Base-by-base conservation (phyloP, 2,329 filamentous ascomycete species). In the Monosporascus cannonballus region DNA sequence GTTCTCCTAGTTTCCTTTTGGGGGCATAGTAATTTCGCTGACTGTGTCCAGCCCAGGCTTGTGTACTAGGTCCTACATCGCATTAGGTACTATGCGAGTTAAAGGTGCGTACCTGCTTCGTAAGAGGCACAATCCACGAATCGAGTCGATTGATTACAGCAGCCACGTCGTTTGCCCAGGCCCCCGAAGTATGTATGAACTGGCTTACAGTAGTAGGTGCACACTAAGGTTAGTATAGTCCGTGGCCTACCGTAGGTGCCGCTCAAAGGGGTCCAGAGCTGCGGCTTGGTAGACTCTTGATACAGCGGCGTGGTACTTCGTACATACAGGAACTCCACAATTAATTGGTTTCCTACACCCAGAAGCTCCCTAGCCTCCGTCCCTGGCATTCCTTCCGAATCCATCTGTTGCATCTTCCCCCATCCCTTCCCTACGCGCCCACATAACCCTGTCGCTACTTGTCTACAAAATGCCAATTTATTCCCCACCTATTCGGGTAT, bases 381-480 rank as follows among this genome's bases (percentile, higher is more conserved):
- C 42, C 42, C 42, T 46, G 42, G n/a, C 42, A 46, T 46, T 46
- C 42, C 42, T 46, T 46, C 42, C 42, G 25, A 46, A 46, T 46
- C 42, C 42, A 46, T 30, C 42, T 46, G 24, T 46, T 18, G 14
- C 22, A 25, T 46, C 42, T 11, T 41, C 9, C 38, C 38, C 42
- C 22, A n/a, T 27, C 41, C 41, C 41, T 44, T 44, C 41, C 41
- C 4, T 27, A 25, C 3, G 15, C 42, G 27, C 27, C 27, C 27
- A 3, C 27, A 30, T 30, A 30, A 30, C 24, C 42, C 42, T 46
- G 42, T 18, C 15, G 2, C 30, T 14, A 34, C 14, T 4, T 14
- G 30, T 34, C 30, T 34, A 46, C 22, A 46, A 46, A n/a, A 25
- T 17, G 3, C 14, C 22, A 17, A 46, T 46, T 30, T 30, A 46